Evolutionary conservation across 176 grass and related monocot species (phyloP), one percentile per base, ranked within the genome.

Genomic region (Aegilops speltoides): DNA sequence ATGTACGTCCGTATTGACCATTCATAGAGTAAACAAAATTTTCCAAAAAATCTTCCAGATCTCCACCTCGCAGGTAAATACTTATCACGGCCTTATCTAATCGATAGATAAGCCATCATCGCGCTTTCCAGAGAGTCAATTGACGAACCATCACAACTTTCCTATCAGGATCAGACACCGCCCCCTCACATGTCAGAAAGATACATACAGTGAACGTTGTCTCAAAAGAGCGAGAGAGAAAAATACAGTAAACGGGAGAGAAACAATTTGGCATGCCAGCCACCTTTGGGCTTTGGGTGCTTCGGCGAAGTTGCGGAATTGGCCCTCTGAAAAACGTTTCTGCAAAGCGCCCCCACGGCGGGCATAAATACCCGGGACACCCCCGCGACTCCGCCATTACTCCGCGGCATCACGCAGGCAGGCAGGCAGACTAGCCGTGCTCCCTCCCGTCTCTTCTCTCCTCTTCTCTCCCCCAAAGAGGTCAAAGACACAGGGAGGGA

Each of bases 331-430:
- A 54, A 54, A 54, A 54, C 50, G 50, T 54, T 19, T 54, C 50
- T 7, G 50, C 50, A 54, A 2, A 20, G 54, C 54, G 54, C 54
- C 3, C 3, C 43, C 10, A 8, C 34, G 0, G 2, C 64, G 2
- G 57, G 57, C 36, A 90, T 90, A 90, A 79, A 90, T 90, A 90
- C 12, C 83, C 38, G 46, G 63, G 17, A 17, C 50, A 10, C 28
- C 79, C 77, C 68, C 79, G n/a, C 64, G 38, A 7, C 79, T 72
- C 64, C 64, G 12, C 31, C 40, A 74, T 41, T 73, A 36, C 64
- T 37, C 84, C 16, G 17, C 72, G 48, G n/a, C 50, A 31, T 28
- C 36, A 54, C 36, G 3, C 16, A 10, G 10, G 11, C 41, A 54
- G 48, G 3, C 16, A 10, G 10, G 11, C 41, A 28, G 24, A 24